Evolutionary conservation across 2,329 filamentous ascomycete genomes (phyloP), one percentile per base, ranked within the genome.

Genomic region (Paecilomyces dactylethromorphus): DNA sequence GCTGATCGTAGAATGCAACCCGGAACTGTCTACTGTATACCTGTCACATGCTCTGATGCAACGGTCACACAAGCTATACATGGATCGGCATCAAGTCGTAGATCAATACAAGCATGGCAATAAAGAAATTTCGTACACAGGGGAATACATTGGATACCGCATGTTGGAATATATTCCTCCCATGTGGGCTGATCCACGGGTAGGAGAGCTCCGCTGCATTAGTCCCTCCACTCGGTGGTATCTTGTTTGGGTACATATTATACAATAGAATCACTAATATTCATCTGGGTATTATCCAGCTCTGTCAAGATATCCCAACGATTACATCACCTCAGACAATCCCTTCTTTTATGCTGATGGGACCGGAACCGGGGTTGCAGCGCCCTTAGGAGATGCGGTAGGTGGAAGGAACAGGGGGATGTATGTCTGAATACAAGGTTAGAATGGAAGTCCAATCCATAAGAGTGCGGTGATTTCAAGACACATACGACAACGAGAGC

Each of bases 371-470:
- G 82, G 75, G 62, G 80, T 76, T 45, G 82, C 81, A 22, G 66
- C 63, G 55, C 62, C 63, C 54, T 64, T 65, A 18, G 60, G 60
- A 33, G 62, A 71, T 31, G 76, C 71, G 53, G 79, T 71, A 12
- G 85, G 82, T 55, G 86, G 86, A 58, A 89, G 70, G 72, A 89
- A 87, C 56, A 89, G 76, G 15, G 84, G 85, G 73, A 88, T 81
- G 67, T 88, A 88, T 51, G 82, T 81, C 84, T 79, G 62, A 32
- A 78, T 62, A 68, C 64, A 51, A 57, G 45, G 53, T 62, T 32
- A 63, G 63, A 57, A 57, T 56, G 54, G 39, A 35, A 31, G 50
- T 26, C 56, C 53, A 52, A 21, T 21, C 6, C 31, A 50, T 26
- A 22, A 55, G 32, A 55, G 53, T 11, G 13, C 58, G 32, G 35